phyloP scores from a whole-genome alignment of 371 early-diverging fungal genomes.

The Syncephalis plumigaleata region DNA sequence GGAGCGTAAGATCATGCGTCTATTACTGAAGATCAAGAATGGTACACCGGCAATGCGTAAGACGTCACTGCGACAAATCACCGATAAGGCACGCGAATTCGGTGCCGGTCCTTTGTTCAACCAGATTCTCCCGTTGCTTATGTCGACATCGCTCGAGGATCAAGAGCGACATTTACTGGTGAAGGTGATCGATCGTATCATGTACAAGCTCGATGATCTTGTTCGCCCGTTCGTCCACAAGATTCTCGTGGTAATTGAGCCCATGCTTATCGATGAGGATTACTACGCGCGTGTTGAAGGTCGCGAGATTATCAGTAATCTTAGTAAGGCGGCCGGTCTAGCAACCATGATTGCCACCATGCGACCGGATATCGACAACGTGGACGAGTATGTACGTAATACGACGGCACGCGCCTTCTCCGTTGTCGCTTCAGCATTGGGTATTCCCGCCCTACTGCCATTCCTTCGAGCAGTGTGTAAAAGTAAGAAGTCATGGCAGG shows the following conservation, averaged over 20 bases:
- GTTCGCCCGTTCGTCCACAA: conserved; percentile 95
- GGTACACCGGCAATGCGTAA: conserved; percentile 93
- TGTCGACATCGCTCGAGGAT: conserved; percentile 93
- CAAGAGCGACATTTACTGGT: conserved; percentile 95
- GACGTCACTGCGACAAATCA: conserved; percentile 79
- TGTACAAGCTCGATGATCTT: conserved; percentile 88
- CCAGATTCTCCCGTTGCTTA: conserved; percentile 87
- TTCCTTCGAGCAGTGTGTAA: conserved; percentile 93
- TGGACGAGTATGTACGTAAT: conserved; percentile 95
- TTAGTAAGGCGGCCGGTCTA: conserved; percentile 94
- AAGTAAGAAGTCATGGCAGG: conserved; percentile 94
- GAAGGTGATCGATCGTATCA: conserved; percentile 91
- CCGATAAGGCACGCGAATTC: conserved; percentile 89
- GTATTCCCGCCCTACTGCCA: conserved; percentile 85
- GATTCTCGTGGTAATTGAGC: conserved; percentile 95
- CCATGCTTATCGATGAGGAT: conserved; percentile 92
- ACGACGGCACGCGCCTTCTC: conserved; percentile 95
- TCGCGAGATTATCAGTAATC: conserved; percentile 91
- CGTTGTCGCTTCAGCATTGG: conserved; percentile 92
- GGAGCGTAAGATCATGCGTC: conserved; percentile 89
- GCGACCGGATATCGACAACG: conserved; percentile 96
- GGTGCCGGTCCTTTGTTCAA: conserved; percentile 93
- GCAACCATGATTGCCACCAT: conserved; percentile 96
- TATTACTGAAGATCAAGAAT: conserved; percentile 93
- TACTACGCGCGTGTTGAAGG: conserved; percentile 96